Percentiles rank a stretch among this genome's conserved stretches.
phyloP scores from a whole-genome alignment of 2,329 filamentous ascomycete genomes.

The Verticillium isaacii region DNA sequence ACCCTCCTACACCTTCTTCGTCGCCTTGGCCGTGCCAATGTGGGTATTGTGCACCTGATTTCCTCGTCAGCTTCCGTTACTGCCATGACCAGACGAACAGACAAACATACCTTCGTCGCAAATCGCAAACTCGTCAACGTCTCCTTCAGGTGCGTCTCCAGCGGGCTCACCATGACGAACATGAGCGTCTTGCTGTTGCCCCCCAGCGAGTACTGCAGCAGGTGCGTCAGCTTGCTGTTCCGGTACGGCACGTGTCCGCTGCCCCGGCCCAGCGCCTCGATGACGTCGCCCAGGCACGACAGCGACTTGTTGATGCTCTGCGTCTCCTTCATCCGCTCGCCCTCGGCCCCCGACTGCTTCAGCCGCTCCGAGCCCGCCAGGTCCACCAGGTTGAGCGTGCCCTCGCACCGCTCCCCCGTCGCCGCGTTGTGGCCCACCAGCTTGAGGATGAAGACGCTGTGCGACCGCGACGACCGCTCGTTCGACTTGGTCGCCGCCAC shows the following conservation, averaged over 20 bases:
- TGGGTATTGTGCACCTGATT: constrained; percentile 77
- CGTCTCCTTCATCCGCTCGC: constrained; percentile 85
- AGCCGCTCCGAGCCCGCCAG: constrained; percentile 88
- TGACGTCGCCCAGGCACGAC: constrained; percentile 89
- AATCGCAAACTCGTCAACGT: constrained; percentile 94
- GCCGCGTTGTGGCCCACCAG: constrained; percentile 63
- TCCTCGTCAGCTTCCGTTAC: background rate
- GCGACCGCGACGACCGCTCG: constrained; percentile 87
- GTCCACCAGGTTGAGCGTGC: constrained; percentile 92
- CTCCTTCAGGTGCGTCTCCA: constrained; percentile 87
- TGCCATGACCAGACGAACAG: background rate
- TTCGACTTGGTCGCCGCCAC: constrained; percentile 98
- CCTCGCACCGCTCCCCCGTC: constrained; percentile 81
- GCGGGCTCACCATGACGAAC: constrained; percentile 96
- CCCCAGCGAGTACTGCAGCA: constrained; percentile 89
- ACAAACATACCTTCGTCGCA: constrained; percentile 72
- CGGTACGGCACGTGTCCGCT: constrained; percentile 86
- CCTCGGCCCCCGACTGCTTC: constrained; percentile 80
- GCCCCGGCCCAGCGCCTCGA: constrained; percentile 82
- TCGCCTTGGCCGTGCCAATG: constrained; percentile 81
- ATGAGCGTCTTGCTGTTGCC: constrained; percentile 97
- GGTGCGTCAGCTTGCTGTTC: constrained; percentile 94
- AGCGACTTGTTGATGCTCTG: constrained; percentile 97
- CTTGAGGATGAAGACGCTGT: constrained; percentile 95
- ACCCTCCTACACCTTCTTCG: constrained; percentile 44